Evolutionary conservation across 768 basidiomycete genomes (phyloP), one percentile per base, ranked within the genome.

Genomic region (Phylloporus sp.): DNA sequence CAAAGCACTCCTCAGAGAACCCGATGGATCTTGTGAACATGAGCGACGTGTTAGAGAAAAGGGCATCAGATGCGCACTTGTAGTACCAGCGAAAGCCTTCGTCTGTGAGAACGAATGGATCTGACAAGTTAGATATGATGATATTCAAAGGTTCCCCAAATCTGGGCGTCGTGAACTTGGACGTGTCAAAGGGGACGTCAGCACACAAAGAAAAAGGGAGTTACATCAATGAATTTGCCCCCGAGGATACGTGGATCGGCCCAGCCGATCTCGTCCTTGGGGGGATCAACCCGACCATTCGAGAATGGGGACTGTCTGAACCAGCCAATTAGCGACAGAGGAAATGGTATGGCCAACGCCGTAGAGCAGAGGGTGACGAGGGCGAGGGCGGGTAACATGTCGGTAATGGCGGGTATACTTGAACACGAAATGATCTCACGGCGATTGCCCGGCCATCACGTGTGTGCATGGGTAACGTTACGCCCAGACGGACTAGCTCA

Each of bases 91-190:
- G 78, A 57, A 94, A 79, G 5, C 91, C 91, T 13, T 67, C 55
- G 32, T 91, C 86, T 7, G 87, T 86, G 56, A 94, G 81, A 49
- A 94, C 71, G 65, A 80, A 86, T 0, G 91, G 88, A 62, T 93
- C 89, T 2, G 89, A 92, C 24, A 71, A 73, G 40, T 80, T 85
- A 24, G 88, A 87, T 39, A 94, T 84, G 60, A 94, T 86, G 42
- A 90, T 76, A 60, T 94, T 94, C 51, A 94, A 69, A 12, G 91
- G 91, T 70, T 94, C 91, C 38, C 91, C 91, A 29, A 75, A 75
- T 52, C 73, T 71, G 48, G 75, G 75, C 5, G 78, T 82, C 8
- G 86, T 84, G 67, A 76, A 89, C 88, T 43, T 91, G 50, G 23
- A 22, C 15, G 34, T n/a, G 23, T 29, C 16, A 39, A 40, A 13